Evolutionary conservation across 2,329 filamentous ascomycete genomes (phyloP), one percentile per base, ranked within the genome.

Genomic region (Clonostachys rosea): DNA sequence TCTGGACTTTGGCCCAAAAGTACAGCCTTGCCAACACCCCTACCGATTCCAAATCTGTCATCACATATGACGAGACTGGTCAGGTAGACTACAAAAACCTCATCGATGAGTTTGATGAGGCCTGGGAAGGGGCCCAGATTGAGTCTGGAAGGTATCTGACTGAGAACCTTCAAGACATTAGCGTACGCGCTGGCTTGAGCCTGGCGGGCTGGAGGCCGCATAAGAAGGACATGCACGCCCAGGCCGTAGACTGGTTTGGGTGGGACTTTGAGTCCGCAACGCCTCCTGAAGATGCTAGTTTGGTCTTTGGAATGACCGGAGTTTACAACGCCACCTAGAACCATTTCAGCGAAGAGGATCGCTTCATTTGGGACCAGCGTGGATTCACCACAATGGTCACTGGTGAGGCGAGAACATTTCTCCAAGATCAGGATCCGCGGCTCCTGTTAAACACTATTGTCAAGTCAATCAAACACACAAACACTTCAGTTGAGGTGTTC

Each of bases 1-100:
- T 87, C 42, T 86, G 80, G 79, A 75, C 71, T 0, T 61, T 84
- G 57, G 75, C 76, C 1, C 74, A 84, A 60, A 82, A 85, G 56
- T 74, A 81, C 53, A 65, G 73, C 1, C 52, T 87, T 9, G 64
- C 66, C 2, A 85, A 77, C 43, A 73, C 69, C 0, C 78, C 73
- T 48, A 84, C 82, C 0, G 71, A 87, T 56, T 82, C 80, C 57
- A 68, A 64, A 33, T 76, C 72, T 0, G 78, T 87, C 43, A 56
- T 71, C 12, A 85, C 81, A 0, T 87, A 81, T 56, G 78, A 85
- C 42, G 73, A 81, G 46, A 74, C 66, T 1, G 84, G 84, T 0
- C 56, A 64, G n/a, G 64, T 62, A 0, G 68, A 86, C 52, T 86
- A 74, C 47, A 61, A 59, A 0, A 51, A 68, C 30, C 60, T 83